Evolutionary conservation across 768 basidiomycete genomes (phyloP).

Genomic region (Serendipita sp.): DNA sequence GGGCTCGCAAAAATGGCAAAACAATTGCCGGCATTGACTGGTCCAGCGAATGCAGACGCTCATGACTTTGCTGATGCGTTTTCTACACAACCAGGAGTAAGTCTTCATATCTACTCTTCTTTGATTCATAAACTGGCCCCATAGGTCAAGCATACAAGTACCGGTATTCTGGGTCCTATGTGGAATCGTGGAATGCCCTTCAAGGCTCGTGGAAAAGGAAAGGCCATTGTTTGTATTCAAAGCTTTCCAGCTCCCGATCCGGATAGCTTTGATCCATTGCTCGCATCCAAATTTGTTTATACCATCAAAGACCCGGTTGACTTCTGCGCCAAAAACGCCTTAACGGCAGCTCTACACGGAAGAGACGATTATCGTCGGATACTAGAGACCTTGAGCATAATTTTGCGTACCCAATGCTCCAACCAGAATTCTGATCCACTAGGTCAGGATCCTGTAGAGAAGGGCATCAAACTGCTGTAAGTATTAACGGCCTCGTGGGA

Average conservation of each 20-base stretch:
- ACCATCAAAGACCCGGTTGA: not conserved
- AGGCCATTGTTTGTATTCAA: not conserved
- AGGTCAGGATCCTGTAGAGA: not conserved
- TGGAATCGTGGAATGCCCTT: not conserved
- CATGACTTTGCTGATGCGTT: not conserved
- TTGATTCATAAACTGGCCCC: too few relatives aligned
- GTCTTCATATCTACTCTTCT: not conserved
- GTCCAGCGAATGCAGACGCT: not conserved
- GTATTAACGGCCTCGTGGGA: not conserved
- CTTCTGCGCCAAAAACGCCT: not conserved
- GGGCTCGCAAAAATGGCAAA: not conserved
- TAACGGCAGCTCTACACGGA: not conserved
- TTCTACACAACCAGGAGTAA: conserved; percentile 1
- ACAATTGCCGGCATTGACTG: not conserved
- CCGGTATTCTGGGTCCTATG: not conserved
- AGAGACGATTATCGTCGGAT: conserved; percentile 2
- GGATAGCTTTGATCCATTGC: not conserved
- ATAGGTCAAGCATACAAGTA: conserved; percentile 1
- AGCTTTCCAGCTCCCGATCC: not conserved
- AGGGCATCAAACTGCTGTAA: not conserved
- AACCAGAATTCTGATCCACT: too few relatives aligned
- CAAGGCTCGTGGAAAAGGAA: not conserved
- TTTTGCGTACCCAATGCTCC: not conserved
- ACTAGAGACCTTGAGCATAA: not conserved
- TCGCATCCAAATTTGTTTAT: not conserved